Evolutionary conservation across 208 protist genomes (phyloP).

Genomic region (Balamuthia mandrillaris): DNA sequence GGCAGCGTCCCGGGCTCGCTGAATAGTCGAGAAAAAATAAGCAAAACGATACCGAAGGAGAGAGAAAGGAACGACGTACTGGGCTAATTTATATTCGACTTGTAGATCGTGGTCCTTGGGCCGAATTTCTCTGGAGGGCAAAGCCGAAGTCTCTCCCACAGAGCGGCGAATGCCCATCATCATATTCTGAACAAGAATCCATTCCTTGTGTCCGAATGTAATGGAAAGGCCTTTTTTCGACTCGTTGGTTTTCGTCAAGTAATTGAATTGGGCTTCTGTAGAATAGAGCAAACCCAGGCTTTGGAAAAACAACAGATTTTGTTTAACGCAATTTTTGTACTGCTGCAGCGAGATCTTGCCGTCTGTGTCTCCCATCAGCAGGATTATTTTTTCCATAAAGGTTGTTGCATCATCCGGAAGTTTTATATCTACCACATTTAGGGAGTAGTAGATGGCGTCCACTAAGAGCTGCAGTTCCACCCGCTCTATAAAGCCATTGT

Average conservation of each 20-base stretch:
- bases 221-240: conserved; percentile 30
- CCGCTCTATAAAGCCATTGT: conserved; percentile 27
- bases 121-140: conserved; percentile 1
- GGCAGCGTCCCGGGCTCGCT: conserved; percentile 1
- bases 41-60: not conserved
- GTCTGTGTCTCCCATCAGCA: conserved; percentile 21
- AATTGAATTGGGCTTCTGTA: conserved; percentile 22
- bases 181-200: conserved; percentile 33
- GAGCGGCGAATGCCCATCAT: conserved; percentile 37
- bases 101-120: not conserved
- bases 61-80: not conserved
- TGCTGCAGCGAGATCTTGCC: conserved; percentile 8
- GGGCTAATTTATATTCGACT: conserved; percentile 30
- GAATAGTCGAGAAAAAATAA: not conserved
- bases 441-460: conserved; percentile 13
- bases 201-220: conserved; percentile 34
- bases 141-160: conserved; percentile 15
- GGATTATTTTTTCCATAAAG: conserved; percentile 22
- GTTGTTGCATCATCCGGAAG: conserved; percentile 17
- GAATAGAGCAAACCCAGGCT: conserved; percentile 32
- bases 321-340: conserved; percentile 9
- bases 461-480: conserved; percentile 28
- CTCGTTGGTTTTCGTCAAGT: not conserved
- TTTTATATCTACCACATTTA: conserved; percentile 18
- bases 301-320: conserved; percentile 35